These are phyloP conservation scores for Gryganskiella cystojenkinii DNA, from an alignment of 192 early-diverging fungal species.

Conservation along the genomic window DNA sequence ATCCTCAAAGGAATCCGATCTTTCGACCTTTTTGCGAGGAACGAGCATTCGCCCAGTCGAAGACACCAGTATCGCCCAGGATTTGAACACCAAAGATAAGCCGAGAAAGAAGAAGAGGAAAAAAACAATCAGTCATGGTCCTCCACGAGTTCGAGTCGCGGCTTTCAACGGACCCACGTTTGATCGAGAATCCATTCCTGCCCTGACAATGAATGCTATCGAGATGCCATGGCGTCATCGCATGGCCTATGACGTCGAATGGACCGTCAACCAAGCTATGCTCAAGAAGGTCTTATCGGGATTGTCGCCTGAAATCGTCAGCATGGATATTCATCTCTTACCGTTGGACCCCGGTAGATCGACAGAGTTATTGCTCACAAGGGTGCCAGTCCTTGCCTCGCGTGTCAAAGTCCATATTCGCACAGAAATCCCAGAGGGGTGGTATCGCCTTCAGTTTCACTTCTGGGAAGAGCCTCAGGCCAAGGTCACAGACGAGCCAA, in stretches of 20 bases:
- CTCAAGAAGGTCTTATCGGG: neutral
- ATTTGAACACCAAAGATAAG: neutral
- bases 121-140: neutral
- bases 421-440: conserved; percentile 18
- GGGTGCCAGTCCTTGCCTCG: neutral
- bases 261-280: conserved; percentile 4
- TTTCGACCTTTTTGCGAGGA: no score
- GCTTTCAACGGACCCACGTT: conserved; percentile 1
- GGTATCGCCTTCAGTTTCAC: conserved; percentile 34
- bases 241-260: conserved; percentile 23
- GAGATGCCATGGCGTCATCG: conserved; percentile 28
- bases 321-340: conserved; percentile 30
- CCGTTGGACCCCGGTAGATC: conserved; percentile 25
- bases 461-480: conserved; percentile 31
- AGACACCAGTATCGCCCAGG: no score
- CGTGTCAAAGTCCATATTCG: conserved; percentile 10
- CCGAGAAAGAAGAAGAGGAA: conserved; percentile 33
- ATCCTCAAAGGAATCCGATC: no score
- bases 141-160: neutral
- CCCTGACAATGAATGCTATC: neutral
- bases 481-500: neutral
- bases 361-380: conserved; percentile 21
- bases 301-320: neutral
- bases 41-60: no score
- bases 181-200: conserved; percentile 14